These are phyloP conservation scores for Yamadazyma triangularis DNA, from an alignment of 1,139 yeast genomes.

Conservation along the genomic window DNA sequence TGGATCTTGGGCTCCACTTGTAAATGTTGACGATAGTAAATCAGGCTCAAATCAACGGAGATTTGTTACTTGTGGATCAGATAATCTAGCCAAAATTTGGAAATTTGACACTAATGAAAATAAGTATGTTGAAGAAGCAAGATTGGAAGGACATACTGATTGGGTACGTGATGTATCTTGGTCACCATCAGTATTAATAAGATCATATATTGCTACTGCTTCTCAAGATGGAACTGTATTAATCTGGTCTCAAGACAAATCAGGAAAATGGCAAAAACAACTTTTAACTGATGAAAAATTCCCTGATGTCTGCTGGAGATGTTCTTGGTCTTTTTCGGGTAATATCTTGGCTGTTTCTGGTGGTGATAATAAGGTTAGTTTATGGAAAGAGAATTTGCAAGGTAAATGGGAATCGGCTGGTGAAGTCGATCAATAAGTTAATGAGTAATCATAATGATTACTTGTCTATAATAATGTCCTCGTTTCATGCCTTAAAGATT, in stretches of 20 bases:
- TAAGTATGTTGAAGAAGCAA: constrained; percentile 68
- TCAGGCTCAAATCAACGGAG: constrained; percentile 37
- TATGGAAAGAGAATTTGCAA: constrained; percentile 92
- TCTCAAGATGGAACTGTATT: constrained; percentile 95
- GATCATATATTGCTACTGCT: constrained; percentile 94
- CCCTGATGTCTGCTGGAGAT: constrained; percentile 98
- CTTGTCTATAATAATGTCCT: not conserved
- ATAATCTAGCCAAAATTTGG: constrained; percentile 92
- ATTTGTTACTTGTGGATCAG: constrained; percentile 94
- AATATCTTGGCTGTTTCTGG: constrained; percentile 93
- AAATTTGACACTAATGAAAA: constrained; percentile 52
- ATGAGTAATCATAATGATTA: no score
- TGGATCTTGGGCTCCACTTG: constrained; percentile 92
- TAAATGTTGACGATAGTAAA: constrained; percentile 29
- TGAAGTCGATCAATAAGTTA: constrained; percentile 67
- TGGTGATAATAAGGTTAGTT: constrained; percentile 91
- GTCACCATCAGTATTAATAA: constrained; percentile 87
- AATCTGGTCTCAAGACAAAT: constrained; percentile 79
- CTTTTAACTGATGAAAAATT: constrained; percentile 73
- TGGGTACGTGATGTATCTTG: constrained; percentile 99
- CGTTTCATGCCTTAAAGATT: not conserved
- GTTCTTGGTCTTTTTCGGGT: constrained; percentile 95
- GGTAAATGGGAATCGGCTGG: constrained; percentile 98
- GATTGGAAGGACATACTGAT: constrained; percentile 85
- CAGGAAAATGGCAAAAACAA: constrained; percentile 78